These are phyloP conservation scores for Solanum bulbocastanum DNA, from an alignment of 257 asterid species.

Conservation along the genomic window DNA sequence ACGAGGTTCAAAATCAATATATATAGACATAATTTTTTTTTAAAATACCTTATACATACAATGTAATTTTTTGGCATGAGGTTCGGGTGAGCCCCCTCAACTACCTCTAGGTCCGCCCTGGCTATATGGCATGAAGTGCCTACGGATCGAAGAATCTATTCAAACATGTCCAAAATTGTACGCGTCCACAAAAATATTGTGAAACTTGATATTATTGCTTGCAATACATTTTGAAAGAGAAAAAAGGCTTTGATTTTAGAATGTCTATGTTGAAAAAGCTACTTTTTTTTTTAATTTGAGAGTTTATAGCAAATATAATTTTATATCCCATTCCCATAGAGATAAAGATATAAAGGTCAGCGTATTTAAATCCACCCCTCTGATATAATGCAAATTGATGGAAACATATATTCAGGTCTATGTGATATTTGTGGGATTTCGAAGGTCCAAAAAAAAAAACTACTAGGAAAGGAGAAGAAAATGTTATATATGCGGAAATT, in stretches of 20 bases:
- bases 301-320: not conserved
- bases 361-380: not conserved
- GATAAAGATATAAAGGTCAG: too few relatives aligned
- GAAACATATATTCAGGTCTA: not conserved
- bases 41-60: too few relatives aligned
- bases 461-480: not conserved
- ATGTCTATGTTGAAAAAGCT: not conserved
- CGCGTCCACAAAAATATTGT: not conserved
- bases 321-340: not conserved
- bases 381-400: not conserved
- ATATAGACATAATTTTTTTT: too few relatives aligned
- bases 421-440: not conserved
- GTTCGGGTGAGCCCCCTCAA: too few relatives aligned
- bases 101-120: too few relatives aligned
- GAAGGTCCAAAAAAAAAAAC: too few relatives aligned
- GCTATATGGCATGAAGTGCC: too few relatives aligned
- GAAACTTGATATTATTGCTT: not conserved
- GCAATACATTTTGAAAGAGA: not conserved
- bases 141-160: not conserved
- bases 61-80: too few relatives aligned
- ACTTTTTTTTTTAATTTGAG: not conserved
- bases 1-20: too few relatives aligned
- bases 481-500: not conserved
- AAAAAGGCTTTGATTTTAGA: not conserved
- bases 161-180: not conserved